Conservation (phyloP, 495 filamentous ascomycete species). For the Extremus antarcticus region DNA sequence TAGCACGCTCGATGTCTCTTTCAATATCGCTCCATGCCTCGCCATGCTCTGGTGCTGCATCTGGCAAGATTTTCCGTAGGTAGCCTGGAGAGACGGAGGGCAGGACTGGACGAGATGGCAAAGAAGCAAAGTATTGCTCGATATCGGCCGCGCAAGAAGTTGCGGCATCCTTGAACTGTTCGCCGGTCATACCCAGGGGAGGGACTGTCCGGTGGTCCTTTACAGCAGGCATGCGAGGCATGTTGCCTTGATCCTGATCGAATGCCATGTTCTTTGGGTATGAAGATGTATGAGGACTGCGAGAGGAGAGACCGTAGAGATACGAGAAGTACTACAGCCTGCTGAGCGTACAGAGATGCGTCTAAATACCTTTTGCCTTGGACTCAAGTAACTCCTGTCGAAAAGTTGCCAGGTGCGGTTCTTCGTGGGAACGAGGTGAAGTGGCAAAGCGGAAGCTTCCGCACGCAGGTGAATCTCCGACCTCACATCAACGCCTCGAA, state of each 20-base stretch:
- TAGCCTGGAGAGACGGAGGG: constrained; percentile 80
- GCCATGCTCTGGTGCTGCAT: constrained; percentile 56
- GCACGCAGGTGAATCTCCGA: no score
- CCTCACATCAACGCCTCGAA: no score
- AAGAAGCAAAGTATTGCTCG: constrained; percentile 67
- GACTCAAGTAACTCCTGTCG: no score
- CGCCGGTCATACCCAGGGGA: constrained; percentile 56
- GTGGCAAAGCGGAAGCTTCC: background rate
- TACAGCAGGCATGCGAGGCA: background rate
- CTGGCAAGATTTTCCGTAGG: constrained; percentile 66
- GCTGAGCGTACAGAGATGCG: no score
- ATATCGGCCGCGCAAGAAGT: constrained; percentile 79
- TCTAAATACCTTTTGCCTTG: no score
- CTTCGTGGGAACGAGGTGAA: no score
- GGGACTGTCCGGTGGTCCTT: constrained; percentile 2
- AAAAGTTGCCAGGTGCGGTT: no score
- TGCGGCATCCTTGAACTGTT: constrained; percentile 72
- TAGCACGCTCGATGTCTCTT: constrained; percentile 72
- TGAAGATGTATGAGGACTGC: background rate
- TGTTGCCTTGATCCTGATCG: background rate
- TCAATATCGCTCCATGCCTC: constrained; percentile 77
- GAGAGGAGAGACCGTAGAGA: no score
- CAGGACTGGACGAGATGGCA: constrained; percentile 60
- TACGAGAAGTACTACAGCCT: no score
- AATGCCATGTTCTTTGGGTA: background rate